Percentiles rank a stretch among this genome's conserved stretches.
These are phyloP conservation scores for Datisca glomerata DNA, from an alignment of 306 rosid genomes.

Conservation along the genomic window DNA sequence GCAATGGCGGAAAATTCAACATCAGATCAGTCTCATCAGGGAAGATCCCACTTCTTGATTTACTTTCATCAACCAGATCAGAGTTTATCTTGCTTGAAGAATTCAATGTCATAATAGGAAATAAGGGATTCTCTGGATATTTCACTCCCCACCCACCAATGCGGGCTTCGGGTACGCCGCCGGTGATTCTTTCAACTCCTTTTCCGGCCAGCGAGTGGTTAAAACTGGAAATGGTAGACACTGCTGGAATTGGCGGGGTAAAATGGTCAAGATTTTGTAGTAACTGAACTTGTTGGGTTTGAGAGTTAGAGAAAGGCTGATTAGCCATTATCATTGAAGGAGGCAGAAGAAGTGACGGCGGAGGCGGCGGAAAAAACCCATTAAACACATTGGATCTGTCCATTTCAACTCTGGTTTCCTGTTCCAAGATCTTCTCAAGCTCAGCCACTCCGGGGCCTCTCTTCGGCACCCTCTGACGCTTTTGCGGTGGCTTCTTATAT, in stretches of 20 bases:
- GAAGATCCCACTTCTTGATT: neutral
- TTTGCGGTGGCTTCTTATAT: slow-evolving; percentile 14
- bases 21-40: too few species aligned
- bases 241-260: neutral
- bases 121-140: neutral
- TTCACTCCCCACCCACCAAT: neutral
- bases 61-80: neutral
- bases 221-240: neutral
- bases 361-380: neutral
- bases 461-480: slow-evolving; percentile 38
- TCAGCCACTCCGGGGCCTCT: slow-evolving; percentile 82
- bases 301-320: neutral
- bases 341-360: neutral
- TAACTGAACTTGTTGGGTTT: neutral
- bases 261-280: neutral
- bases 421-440: slow-evolving; percentile 58
- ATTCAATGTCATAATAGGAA: neutral
- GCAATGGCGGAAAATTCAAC: too few species aligned
- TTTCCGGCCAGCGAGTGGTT: neutral
- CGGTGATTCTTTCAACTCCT: neutral
- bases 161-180: too few species aligned
- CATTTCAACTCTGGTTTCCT: slow-evolving; percentile 12
- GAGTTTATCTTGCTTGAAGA: neutral
- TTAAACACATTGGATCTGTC: neutral
- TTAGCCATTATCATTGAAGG: neutral